These are phyloP conservation scores for Phytopythium kandeliae DNA, from an alignment of 352 stramenopile genomes.

Conservation along the genomic window DNA sequence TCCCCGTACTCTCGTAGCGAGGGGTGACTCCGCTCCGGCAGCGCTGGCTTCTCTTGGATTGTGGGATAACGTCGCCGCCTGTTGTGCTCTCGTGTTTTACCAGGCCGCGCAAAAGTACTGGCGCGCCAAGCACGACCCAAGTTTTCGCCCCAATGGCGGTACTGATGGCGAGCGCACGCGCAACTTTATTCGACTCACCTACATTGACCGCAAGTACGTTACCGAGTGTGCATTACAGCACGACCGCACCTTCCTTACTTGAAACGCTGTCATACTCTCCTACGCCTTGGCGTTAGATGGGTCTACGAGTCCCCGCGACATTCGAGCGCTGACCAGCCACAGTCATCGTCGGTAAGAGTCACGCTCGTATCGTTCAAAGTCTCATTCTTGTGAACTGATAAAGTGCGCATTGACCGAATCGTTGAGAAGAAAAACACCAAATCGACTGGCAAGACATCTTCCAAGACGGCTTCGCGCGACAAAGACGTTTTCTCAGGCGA, in stretches of 20 bases:
- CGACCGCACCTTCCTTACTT: background rate
- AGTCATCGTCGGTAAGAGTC: slow-evolving; percentile 29
- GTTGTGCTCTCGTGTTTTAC: background rate
- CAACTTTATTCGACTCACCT: slow-evolving; percentile 88
- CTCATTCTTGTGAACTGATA: background rate
- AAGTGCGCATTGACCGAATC: background rate
- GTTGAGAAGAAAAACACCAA: slow-evolving; percentile 28
- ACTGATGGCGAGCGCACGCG: slow-evolving; percentile 76
- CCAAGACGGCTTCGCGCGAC: slow-evolving; percentile 8
- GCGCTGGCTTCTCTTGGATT: no score
- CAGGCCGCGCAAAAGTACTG: slow-evolving; percentile 84
- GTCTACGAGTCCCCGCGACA: slow-evolving; percentile 69
- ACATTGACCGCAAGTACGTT: slow-evolving; percentile 78
- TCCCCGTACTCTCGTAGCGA: no score
- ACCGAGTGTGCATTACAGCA: background rate
- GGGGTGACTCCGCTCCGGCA: no score
- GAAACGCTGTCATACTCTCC: background rate
- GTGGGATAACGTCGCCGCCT: no score
- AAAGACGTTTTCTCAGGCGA: slow-evolving; percentile 43
- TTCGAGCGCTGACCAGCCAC: slow-evolving; percentile 29
- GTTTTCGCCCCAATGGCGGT: slow-evolving; percentile 62
- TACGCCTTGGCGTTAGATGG: slow-evolving; percentile 32
- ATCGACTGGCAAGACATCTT: slow-evolving; percentile 32
- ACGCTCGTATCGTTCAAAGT: no score
- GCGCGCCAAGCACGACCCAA: slow-evolving; percentile 76